phyloP scores from a whole-genome alignment of 2,329 filamentous ascomycete species.

The Ramularia collo-cygni region DNA sequence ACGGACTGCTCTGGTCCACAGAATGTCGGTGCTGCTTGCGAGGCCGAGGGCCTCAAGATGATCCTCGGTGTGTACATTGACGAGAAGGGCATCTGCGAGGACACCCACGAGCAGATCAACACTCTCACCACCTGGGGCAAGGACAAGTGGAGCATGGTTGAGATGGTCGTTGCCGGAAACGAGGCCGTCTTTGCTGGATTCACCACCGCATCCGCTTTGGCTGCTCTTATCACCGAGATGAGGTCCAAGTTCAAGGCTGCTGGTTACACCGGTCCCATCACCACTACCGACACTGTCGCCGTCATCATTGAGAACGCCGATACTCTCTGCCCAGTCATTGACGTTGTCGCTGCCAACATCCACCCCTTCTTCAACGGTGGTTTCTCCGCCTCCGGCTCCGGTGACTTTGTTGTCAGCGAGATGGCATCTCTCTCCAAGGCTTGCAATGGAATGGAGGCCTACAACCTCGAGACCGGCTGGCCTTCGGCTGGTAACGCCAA shows the following conservation, averaged over 20 bases:
- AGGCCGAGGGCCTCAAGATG: constrained; percentile 62
- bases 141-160: constrained; percentile 60
- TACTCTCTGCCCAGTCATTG: constrained; percentile 64
- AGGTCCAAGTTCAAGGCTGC: constrained; percentile 52
- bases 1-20: constrained; percentile 81
- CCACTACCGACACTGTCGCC: constrained; percentile 79
- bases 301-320: constrained; percentile 60
- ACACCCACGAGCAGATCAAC: constrained; percentile 58
- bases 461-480: constrained; percentile 91
- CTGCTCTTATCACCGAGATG: constrained; percentile 61
- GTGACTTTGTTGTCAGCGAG: constrained; percentile 68
- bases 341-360: constrained; percentile 77
- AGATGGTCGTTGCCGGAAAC: constrained; percentile 82
- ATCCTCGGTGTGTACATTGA: constrained; percentile 87
- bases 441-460: constrained; percentile 65
- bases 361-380: constrained; percentile 89
- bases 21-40: constrained; percentile 64
- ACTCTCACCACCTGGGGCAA: constrained; percentile 70
- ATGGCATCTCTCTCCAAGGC: constrained; percentile 62
- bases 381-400: constrained; percentile 58
- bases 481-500: constrained; percentile 64
- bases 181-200: constrained; percentile 75
- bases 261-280: constrained; percentile 64
- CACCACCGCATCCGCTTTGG: constrained; percentile 59
- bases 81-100: constrained; percentile 52